Evolutionary conservation across 108 stramenopile genomes (phyloP), one percentile per base, ranked within the genome.

Genomic region (Pseudonitzschia multiseries): DNA sequence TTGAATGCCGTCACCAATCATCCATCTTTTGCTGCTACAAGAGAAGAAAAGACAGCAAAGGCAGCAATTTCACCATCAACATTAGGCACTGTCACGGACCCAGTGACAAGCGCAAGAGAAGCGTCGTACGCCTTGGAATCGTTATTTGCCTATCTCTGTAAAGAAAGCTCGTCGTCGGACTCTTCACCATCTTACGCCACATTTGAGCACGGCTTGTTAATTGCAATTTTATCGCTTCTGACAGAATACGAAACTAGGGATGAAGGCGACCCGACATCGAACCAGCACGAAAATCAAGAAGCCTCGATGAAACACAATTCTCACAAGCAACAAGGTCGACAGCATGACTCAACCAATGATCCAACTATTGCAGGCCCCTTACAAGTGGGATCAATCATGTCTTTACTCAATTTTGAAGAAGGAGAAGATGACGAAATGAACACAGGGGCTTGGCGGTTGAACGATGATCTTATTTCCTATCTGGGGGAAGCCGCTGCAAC

Each of bases 401-500:
- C 77, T 17, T 17, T 85, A 22, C 40, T 89, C 1, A 24, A 65
- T 9, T 44, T 33, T 17, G 56, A 72, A 8, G 76, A 72, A 10
- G 76, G 69, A 10, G 65, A 72, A 46, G 79, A 81, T 62, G 54
- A 76, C 17, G 27, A 43, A 5, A 56, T 31, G 17, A 48, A 44
- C 22, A 1, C 22, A 27, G n/a, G 46, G 9, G 33, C 68, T 68
- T 78, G 77, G 77, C 31, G 14, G 42, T 57, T 89, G 27, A 81
- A 93, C 63, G 41, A 62, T 15, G 69, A 79, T 20, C 63, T 90
- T 4, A 70, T 90, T 21, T 40, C 57, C 3, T 90, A 90, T 62
- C 76, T 93, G 67, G 89, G 83, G 22, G 52, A 86, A 43, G 92
- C 92, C 43, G 85, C 89, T 24, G 80, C 89, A 33, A 76, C 59